Evolutionary conservation across 768 basidiomycete genomes (phyloP).

Genomic region (Boletus rufocinnamomeus): DNA sequence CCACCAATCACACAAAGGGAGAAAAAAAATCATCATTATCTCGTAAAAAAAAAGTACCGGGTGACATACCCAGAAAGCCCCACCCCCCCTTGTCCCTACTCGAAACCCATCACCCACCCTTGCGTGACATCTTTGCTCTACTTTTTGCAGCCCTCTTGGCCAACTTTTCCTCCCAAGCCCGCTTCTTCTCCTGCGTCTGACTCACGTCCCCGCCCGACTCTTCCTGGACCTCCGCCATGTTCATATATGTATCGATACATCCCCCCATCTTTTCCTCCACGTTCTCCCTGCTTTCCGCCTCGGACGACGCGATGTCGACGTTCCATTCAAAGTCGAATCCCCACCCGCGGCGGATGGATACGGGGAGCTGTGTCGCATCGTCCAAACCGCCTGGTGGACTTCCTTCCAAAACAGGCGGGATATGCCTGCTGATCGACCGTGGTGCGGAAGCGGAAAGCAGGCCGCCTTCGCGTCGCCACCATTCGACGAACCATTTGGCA

Average conservation of each 20-base stretch:
- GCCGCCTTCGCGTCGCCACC: conserved; percentile 83
- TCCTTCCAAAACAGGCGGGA: background rate
- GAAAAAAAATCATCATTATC: background rate
- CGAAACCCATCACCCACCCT: conserved; percentile 14
- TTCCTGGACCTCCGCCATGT: conserved; percentile 48
- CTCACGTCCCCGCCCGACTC: conserved; percentile 59
- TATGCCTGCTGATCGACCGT: conserved; percentile 14
- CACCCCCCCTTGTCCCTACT: background rate
- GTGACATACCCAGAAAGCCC: conserved; percentile 14
- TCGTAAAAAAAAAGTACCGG: conserved; percentile 5
- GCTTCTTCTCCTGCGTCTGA: conserved; percentile 71
- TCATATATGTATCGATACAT: conserved; percentile 60
- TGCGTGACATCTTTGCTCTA: conserved; percentile 31
- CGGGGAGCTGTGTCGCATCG: background rate
- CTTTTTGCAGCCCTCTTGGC: conserved; percentile 40
- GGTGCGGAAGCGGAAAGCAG: conserved; percentile 51
- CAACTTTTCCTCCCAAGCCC: conserved; percentile 42
- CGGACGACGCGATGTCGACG: conserved; percentile 14
- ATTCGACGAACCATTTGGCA: conserved; percentile 77
- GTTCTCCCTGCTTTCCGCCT: conserved; percentile 18
- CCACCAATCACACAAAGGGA: background rate
- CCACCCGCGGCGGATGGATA: conserved; percentile 61
- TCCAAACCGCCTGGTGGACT: background rate
- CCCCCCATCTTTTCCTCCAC: conserved; percentile 71
- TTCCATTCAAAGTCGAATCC: conserved; percentile 85